Evolutionary conservation across 2,329 filamentous ascomycete species (phyloP), one percentile per base, ranked within the genome.

Genomic region (Sordariomycetes sp.): DNA sequence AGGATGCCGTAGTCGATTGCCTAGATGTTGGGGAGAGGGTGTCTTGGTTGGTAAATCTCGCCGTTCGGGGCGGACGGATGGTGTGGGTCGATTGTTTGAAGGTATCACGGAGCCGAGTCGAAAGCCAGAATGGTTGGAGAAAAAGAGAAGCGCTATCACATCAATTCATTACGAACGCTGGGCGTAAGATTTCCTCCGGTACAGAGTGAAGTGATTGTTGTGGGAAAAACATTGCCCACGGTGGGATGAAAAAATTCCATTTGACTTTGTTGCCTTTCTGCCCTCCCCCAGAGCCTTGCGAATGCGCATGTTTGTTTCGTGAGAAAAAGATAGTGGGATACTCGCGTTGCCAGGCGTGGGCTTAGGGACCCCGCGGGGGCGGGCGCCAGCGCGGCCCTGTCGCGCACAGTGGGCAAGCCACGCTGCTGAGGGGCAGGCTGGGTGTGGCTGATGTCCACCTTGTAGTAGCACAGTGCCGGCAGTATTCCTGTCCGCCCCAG

Each of bases 261-360:
- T 12, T 14, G 20, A 24, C n/a, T 50, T 50, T 50, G 3, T 50
- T 24, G 37, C 18, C 18, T 8, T 50, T 50, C 11, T 24, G n/a
- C n/a, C 12, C 46, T 4, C 46, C 12, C 46, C 7, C 20, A 48
- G n/a, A n/a, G 43, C 43, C 18, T 24, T 11, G 11, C 20, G 8
- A n/a, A 12, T 16, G 46, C 22, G 20, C 11, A 22, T 50, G n/a
- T 11, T 10, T 28, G 7, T n/a, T 32, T 53, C 51, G 25, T 34
- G 51, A 53, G 24, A 14, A 34, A 37, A 57, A 57, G 55, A 52
- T 57, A 57, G 28, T 20, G 32, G 48, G 32, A 43, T 57, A 57
- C 55, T 52, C 32, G 10, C 40, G 55, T 57, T 53, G 55, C 48
- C 28, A 52, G 53, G 46, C 40, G 35, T 32, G 46, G 24, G 16